These are phyloP conservation scores for Globisporangium alternatum DNA, from an alignment of 352 stramenopile genomes.

Conservation along the genomic window DNA sequence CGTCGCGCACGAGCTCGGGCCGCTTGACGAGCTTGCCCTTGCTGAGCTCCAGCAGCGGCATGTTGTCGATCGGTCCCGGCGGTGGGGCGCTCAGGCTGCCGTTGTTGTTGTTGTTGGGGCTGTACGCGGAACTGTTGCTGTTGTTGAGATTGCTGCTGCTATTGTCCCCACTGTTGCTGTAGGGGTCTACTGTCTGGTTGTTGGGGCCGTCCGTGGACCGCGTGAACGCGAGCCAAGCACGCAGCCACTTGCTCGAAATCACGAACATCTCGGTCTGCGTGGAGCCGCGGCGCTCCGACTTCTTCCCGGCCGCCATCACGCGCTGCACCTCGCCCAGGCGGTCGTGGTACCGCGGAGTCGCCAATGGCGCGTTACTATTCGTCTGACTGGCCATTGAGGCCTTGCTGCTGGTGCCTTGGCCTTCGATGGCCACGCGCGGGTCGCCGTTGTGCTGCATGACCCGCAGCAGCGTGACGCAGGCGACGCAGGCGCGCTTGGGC, in stretches of 20 bases:
- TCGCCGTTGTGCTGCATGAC: slow-evolving; percentile 52
- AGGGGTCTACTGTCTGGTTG: slow-evolving; percentile 13
- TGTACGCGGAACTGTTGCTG: slow-evolving; percentile 1
- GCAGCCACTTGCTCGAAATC: slow-evolving; percentile 57
- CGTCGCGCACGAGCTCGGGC: slow-evolving; percentile 32
- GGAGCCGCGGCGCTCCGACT: slow-evolving; percentile 46
- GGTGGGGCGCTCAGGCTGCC: slow-evolving; percentile 16
- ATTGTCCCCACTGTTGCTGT: slow-evolving; percentile 11
- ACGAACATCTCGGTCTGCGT: slow-evolving; percentile 55
- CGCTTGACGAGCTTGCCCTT: slow-evolving; percentile 49
- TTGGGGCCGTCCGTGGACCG: slow-evolving; percentile 12
- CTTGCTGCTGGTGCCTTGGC: slow-evolving; percentile 20
- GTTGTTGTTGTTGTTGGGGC: slow-evolving; percentile 9
- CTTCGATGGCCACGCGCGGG: slow-evolving; percentile 36
- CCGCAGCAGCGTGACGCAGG: slow-evolving; percentile 58
- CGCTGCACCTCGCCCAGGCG: slow-evolving; percentile 62
- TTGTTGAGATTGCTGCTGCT: slow-evolving; percentile 17
- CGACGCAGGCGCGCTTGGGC: slow-evolving; percentile 54
- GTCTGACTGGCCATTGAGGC: slow-evolving; percentile 13
- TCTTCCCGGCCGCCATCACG: slow-evolving; percentile 62
- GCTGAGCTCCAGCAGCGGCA: slow-evolving; percentile 50
- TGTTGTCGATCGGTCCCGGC: slow-evolving; percentile 57
- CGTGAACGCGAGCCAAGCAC: slow-evolving; percentile 66
- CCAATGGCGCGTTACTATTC: slow-evolving; percentile 8
- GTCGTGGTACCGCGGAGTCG: slow-evolving; percentile 52